phyloP scores from a whole-genome alignment of 192 early-diverging fungal species.

The Umbelopsis ramanniana region DNA sequence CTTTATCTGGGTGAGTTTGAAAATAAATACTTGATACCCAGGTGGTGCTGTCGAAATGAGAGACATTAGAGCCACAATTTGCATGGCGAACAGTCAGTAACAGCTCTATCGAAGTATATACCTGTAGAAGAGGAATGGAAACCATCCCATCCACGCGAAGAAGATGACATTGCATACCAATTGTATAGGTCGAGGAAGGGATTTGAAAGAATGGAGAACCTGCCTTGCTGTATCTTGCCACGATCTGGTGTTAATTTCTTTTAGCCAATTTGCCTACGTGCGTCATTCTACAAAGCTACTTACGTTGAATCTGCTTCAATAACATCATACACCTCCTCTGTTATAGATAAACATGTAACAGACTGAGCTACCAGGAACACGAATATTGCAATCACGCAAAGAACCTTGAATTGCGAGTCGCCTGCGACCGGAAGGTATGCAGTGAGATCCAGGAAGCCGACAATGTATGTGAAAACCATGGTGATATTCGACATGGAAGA shows the following conservation, averaged over 20 bases:
- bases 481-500: conserved; percentile 86
- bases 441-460: conserved; percentile 80
- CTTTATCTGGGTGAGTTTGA: conserved; percentile 16
- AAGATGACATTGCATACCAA: conserved; percentile 87
- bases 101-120: too few species aligned
- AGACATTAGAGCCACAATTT: not conserved
- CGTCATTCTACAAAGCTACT: not conserved
- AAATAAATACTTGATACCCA: conserved; percentile 68
- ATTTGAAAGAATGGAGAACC: conserved; percentile 58
- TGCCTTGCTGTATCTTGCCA: conserved; percentile 45
- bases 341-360: conserved; percentile 68
- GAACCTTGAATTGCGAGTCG: conserved; percentile 75
- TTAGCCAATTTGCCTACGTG: not conserved
- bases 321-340: conserved; percentile 51
- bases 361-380: conserved; percentile 59
- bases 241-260: conserved; percentile 35
- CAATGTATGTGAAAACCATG: conserved; percentile 83
- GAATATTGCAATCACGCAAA: conserved; percentile 73
- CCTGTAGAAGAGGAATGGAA: conserved; percentile 93
- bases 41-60: conserved; percentile 46
- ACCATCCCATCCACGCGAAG: conserved; percentile 96
- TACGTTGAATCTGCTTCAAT: conserved; percentile 27
- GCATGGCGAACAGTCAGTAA: not conserved
- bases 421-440: conserved; percentile 69
- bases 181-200: conserved; percentile 73